Evolutionary conservation across 805 yeast species (phyloP).

Genomic region (Henningerozyma blattae): DNA sequence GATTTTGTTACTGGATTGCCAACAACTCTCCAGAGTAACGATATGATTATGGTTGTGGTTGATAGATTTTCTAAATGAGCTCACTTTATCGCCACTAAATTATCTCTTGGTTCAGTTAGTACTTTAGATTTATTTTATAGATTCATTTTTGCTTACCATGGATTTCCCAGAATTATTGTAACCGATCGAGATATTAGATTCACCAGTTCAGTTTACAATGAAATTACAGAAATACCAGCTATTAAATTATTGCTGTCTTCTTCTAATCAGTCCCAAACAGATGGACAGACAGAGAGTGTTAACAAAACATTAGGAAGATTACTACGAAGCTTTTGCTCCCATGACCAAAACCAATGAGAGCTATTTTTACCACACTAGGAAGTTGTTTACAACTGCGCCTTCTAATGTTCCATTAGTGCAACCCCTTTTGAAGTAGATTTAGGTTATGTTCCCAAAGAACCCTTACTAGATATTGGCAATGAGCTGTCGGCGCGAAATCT

Average conservation of each 20-base stretch:
- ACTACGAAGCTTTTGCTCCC: not conserved
- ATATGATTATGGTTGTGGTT: slow-evolving; percentile 10
- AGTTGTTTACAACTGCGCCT: slow-evolving; percentile 1
- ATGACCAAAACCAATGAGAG: not conserved
- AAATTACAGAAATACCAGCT: slow-evolving; percentile 1
- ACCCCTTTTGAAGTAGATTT: slow-evolving; percentile 3
- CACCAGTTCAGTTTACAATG: slow-evolving; percentile 1
- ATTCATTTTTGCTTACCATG: slow-evolving; percentile 7
- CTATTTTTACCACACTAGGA: slow-evolving; percentile 1
- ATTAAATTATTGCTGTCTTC: slow-evolving; percentile 2
- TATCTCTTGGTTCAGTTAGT: slow-evolving; percentile 5
- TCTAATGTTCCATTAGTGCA: not conserved
- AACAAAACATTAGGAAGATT: slow-evolving; percentile 1
- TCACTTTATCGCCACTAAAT: slow-evolving; percentile 5
- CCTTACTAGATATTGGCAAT: not conserved
- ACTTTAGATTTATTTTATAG: slow-evolving; percentile 5
- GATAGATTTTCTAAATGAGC: slow-evolving; percentile 7
- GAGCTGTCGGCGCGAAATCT: not conserved
- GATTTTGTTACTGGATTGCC: slow-evolving; percentile 11
- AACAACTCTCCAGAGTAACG: not conserved
- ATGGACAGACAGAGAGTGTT: slow-evolving; percentile 4
- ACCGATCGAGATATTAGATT: slow-evolving; percentile 2
- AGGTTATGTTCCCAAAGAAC: slow-evolving; percentile 5
- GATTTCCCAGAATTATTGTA: slow-evolving; percentile 6
- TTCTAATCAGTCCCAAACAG: slow-evolving; percentile 3